Conservation (phyloP, 2,329 filamentous ascomycete species). For the Rhynchosporium secalis region DNA sequence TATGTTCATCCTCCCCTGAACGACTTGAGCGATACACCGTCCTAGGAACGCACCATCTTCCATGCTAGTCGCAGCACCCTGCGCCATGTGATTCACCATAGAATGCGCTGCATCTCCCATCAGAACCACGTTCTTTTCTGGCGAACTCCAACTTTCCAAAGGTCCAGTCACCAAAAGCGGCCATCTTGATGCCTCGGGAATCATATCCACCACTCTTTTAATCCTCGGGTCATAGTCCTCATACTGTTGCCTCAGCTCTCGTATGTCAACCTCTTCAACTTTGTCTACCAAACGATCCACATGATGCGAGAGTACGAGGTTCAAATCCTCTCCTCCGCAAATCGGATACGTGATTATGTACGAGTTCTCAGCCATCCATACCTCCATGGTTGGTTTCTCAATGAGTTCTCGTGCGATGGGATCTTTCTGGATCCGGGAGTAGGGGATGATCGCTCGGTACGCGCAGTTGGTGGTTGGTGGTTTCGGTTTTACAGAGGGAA, state of each 20-base stretch:
- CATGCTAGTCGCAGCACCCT: slow-evolving; percentile 48
- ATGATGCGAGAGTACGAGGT: slow-evolving; percentile 47
- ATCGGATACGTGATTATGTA: slow-evolving; percentile 50
- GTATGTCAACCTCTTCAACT: slow-evolving; percentile 42
- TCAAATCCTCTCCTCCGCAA: slow-evolving; percentile 43
- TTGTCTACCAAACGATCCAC: slow-evolving; percentile 40
- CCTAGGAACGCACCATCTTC: slow-evolving; percentile 47
- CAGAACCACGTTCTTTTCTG: slow-evolving; percentile 45
- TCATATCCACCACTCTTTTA: slow-evolving; percentile 41
- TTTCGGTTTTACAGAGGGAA: slow-evolving; percentile 43
- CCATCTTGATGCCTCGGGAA: slow-evolving; percentile 40
- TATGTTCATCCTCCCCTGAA: slow-evolving; percentile 40
- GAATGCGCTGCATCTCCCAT: slow-evolving; percentile 47
- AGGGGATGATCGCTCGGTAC: slow-evolving; percentile 47
- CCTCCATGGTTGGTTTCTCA: slow-evolving; percentile 44
- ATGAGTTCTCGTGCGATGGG: slow-evolving; percentile 43
- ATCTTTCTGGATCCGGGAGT: slow-evolving; percentile 43
- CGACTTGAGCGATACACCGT: slow-evolving; percentile 41
- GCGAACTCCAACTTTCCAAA: slow-evolving; percentile 44
- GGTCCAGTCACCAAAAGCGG: slow-evolving; percentile 47
- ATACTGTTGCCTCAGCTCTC: slow-evolving; percentile 44
- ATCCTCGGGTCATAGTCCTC: slow-evolving; percentile 46
- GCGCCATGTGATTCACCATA: slow-evolving; percentile 48
- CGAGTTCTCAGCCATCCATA: slow-evolving; percentile 44
- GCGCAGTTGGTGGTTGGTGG: slow-evolving; percentile 47